Base-by-base conservation (phyloP, 176 grass and related monocot genomes). In the Pontederia paniculata region DNA sequence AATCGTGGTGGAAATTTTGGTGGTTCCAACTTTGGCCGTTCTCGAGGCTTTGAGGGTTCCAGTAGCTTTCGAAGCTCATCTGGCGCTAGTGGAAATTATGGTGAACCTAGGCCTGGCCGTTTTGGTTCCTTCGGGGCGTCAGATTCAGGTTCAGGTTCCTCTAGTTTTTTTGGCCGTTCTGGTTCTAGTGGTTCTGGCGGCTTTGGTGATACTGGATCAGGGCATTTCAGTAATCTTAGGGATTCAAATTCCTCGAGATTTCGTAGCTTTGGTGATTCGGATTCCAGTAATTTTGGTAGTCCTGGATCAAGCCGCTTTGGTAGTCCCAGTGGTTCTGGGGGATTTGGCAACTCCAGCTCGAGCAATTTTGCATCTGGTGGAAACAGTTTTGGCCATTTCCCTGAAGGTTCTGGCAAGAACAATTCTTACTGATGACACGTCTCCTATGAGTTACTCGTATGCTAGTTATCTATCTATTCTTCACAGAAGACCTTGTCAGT, bases 1-100 rank as follows among this genome's bases (percentile, higher is more conserved):
- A 12, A 74, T 53, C 80, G 54, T 14, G 44, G 60, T 47, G 59
- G 59, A 46, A 62, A 62, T 21, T 66, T 21, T 66, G 64, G 64
- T 15, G 62, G 62, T 31, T 49, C 22, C 18, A 47, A 23, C 49
- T 65, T 51, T 37, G 47, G 47, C 46, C 23, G 22, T 51, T 65
- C 62, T 51, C 62, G 47, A 31, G 62, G 62, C 12, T 65, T 37
- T n/a, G 62, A 17, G 1, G n/a, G 23, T 53, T 66, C 48, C 42
- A 10, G 25, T 42, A 23, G 25, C 9, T 66, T 51, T 42, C 21
- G 63, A 17, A n/a, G 23, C n/a, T 12, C 63, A 1, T 42, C 23
- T 6, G 17, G 63, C 49, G 48, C 48, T 11, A 41, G 15, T 11
- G 47, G 62, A 8, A 2, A 1, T 11, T 53, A 11, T 43, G 17